These are phyloP conservation scores for Solanum gracilifrons DNA, from an alignment of 257 asterid genomes.

Conservation along the genomic window DNA sequence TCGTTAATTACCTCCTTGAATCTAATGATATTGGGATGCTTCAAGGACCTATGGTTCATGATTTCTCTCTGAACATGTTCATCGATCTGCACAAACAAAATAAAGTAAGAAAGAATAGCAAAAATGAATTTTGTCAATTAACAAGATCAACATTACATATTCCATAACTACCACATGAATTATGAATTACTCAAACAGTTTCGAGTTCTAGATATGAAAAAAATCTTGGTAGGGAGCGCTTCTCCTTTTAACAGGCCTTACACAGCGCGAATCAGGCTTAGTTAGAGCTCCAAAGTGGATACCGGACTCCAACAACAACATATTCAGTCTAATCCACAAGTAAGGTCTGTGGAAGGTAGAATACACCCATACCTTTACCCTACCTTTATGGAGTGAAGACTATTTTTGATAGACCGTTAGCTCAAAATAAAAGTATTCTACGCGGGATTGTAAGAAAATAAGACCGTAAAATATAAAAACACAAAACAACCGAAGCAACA, in stretches of 20 bases:
- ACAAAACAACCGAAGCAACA: not conserved
- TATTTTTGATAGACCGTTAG: not conserved
- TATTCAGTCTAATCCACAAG: not conserved
- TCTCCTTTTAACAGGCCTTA: not conserved
- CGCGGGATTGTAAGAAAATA: not conserved
- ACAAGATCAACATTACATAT: not conserved
- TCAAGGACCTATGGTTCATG: slow-evolving; percentile 66
- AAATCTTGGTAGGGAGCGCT: not conserved
- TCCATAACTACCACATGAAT: not conserved
- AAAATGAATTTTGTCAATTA: not conserved
- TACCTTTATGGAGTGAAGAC: not conserved
- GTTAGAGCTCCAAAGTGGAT: not conserved
- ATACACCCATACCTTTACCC: not conserved
- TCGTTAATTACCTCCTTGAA: slow-evolving; percentile 58
- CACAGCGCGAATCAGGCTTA: not conserved
- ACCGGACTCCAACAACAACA: not conserved
- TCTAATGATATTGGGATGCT: slow-evolving; percentile 58
- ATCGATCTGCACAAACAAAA: slow-evolving; percentile 35
- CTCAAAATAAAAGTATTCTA: not conserved
- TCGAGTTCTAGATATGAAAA: not conserved
- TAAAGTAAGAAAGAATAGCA: not conserved
- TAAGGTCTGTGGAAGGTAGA: not conserved
- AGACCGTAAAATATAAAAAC: not conserved
- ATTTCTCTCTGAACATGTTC: slow-evolving; percentile 82
- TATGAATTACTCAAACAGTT: not conserved